Evolutionary conservation across 1,284 basidiomycete species (phyloP).

Genomic region (Rhodotorula sp.): DNA sequence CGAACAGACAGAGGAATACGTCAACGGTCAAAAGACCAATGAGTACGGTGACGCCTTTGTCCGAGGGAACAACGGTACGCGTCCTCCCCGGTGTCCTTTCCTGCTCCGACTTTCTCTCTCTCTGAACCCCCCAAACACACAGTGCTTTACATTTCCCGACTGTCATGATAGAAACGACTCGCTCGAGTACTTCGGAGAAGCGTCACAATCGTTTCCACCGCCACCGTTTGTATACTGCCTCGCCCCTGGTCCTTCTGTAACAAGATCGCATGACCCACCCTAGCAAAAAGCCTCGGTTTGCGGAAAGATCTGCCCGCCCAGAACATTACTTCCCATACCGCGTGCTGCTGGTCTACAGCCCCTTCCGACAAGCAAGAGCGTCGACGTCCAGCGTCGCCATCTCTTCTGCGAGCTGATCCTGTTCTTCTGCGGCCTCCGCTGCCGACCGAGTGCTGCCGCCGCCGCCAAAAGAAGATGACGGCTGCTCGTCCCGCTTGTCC

Average conservation of each 20-base stretch:
- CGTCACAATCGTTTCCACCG: too few species aligned
- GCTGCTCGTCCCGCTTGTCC: slow-evolving; percentile 7
- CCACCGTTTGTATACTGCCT: neutral
- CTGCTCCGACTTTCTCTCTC: neutral
- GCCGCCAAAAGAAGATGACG: neutral
- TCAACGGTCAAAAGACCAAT: slow-evolving; percentile 82
- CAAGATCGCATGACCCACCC: too few species aligned
- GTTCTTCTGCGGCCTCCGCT: neutral
- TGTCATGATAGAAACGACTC: neutral
- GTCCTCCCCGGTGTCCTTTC: neutral
- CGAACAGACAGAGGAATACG: slow-evolving; percentile 93
- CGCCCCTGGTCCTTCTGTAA: neutral
- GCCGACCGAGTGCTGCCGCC: neutral
- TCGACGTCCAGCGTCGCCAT: neutral
- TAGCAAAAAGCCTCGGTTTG: too few species aligned
- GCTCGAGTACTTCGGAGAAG: too few species aligned
- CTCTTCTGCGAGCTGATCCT: neutral
- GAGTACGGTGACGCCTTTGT: slow-evolving; percentile 56
- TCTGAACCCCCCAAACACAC: neutral
- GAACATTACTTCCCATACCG: too few species aligned
- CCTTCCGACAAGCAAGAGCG: too few species aligned
- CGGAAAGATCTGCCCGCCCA: too few species aligned
- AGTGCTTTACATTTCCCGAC: slow-evolving; percentile 16
- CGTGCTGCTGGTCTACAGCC: too few species aligned
- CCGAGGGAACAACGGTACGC: slow-evolving; percentile 86